Evolutionary conservation across 2,329 filamentous ascomycete species (phyloP).

Genomic region (Elsinoe batatas): DNA sequence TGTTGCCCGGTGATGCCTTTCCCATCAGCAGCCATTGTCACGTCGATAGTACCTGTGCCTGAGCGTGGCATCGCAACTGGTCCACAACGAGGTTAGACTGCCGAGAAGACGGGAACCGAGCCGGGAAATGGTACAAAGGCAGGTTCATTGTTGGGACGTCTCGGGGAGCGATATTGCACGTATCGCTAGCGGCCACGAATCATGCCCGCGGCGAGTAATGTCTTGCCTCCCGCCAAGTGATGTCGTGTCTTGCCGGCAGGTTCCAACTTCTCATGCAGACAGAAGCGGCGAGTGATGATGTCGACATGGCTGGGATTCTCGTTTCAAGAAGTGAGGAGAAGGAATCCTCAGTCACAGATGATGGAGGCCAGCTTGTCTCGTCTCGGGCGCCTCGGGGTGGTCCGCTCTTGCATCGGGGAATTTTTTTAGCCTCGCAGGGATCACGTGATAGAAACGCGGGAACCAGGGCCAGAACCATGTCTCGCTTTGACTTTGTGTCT

Average conservation of each 20-base stretch:
- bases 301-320: neutral
- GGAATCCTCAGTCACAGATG: too few species aligned
- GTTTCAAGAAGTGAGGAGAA: constrained; percentile 9
- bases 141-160: neutral
- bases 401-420: constrained; percentile 1
- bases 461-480: neutral
- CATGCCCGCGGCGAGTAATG: neutral
- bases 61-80: neutral
- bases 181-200: neutral
- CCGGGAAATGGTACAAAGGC: neutral
- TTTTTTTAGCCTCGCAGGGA: neutral
- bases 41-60: neutral
- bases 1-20: neutral
- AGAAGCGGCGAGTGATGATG: neutral
- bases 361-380: neutral
- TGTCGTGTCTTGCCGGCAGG: neutral
- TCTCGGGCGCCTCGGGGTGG: neutral
- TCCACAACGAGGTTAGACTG: neutral
- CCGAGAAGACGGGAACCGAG: constrained; percentile 7
- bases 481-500: neutral
- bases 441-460: constrained; percentile 2
- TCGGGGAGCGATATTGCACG: constrained; percentile 9
- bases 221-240: neutral
- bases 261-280: neutral
- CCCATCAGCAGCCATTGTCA: neutral